phyloP scores from a whole-genome alignment of 176 grass and related monocot species.

The Avena eriantha region DNA sequence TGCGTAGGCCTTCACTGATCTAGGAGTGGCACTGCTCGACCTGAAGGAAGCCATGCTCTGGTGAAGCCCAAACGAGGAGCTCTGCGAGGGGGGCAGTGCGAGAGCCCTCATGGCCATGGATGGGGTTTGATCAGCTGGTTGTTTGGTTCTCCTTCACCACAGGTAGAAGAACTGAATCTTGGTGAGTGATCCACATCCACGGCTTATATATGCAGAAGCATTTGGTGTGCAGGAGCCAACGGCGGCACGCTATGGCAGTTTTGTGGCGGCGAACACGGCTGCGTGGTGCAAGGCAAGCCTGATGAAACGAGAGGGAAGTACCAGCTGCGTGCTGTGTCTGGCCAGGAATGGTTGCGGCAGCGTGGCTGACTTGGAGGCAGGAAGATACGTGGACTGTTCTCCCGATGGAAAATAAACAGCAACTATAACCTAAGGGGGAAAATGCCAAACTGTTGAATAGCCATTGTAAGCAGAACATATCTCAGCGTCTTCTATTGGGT shows the following conservation, averaged over 20 bases:
- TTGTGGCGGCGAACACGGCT: constrained; percentile 50
- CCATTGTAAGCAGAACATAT: neutral
- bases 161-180: neutral
- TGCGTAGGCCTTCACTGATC: constrained; percentile 53
- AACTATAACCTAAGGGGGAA: neutral
- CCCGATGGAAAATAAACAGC: neutral
- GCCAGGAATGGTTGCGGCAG: constrained; percentile 37
- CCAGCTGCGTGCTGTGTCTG: constrained; percentile 35
- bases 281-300: constrained; percentile 73
- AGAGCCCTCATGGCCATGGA: constrained; percentile 76
- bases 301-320: constrained; percentile 50
- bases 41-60: constrained; percentile 34
- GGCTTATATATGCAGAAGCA: constrained; percentile 31
- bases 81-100: constrained; percentile 57
- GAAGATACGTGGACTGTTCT: constrained; percentile 29
- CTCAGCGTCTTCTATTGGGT: neutral
- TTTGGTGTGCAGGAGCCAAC: neutral
- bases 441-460: neutral
- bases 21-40: neutral
- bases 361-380: constrained; percentile 33
- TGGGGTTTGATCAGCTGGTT: constrained; percentile 1
- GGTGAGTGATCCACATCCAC: neutral
- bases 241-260: neutral
- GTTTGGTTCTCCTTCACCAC: constrained; percentile 20
- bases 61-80: constrained; percentile 46